Conservation (phyloP, 208 protist species). For the Balamuthia mandrillaris region DNA sequence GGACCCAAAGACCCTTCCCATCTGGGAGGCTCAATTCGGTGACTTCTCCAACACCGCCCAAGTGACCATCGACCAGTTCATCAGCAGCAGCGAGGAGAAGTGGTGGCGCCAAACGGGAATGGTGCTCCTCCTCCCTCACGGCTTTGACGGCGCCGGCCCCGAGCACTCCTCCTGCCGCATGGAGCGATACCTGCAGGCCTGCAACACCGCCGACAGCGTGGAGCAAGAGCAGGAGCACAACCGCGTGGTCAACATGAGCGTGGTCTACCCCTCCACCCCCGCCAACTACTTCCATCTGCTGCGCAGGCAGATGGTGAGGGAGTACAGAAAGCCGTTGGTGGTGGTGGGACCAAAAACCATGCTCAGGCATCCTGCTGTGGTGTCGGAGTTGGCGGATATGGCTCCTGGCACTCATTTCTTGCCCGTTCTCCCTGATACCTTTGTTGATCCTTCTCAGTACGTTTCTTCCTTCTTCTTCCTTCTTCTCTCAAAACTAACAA, state of each 20-base stretch:
- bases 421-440: slow-evolving; percentile 35
- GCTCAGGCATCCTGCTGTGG: slow-evolving; percentile 44
- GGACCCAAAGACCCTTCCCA: slow-evolving; percentile 46
- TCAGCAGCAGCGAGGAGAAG: slow-evolving; percentile 41
- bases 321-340: slow-evolving; percentile 49
- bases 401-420: slow-evolving; percentile 40
- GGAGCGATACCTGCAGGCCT: slow-evolving; percentile 57
- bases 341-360: slow-evolving; percentile 58
- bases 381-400: slow-evolving; percentile 46
- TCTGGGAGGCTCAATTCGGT: slow-evolving; percentile 69
- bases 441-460: slow-evolving; percentile 19
- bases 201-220: not conserved
- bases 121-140: slow-evolving; percentile 53
- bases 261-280: slow-evolving; percentile 61
- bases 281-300: slow-evolving; percentile 65
- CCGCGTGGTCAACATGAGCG: slow-evolving; percentile 41
- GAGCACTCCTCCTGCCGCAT: slow-evolving; percentile 54
- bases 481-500: no score
- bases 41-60: slow-evolving; percentile 64
- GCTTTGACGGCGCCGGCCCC: slow-evolving; percentile 64
- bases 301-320: slow-evolving; percentile 43
- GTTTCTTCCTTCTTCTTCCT: not conserved
- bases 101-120: slow-evolving; percentile 49
- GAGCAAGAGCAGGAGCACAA: slow-evolving; percentile 11
- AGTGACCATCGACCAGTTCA: slow-evolving; percentile 56